Conservation (phyloP, 352 stramenopile species). For the Paralagenidium karlingii region DNA sequence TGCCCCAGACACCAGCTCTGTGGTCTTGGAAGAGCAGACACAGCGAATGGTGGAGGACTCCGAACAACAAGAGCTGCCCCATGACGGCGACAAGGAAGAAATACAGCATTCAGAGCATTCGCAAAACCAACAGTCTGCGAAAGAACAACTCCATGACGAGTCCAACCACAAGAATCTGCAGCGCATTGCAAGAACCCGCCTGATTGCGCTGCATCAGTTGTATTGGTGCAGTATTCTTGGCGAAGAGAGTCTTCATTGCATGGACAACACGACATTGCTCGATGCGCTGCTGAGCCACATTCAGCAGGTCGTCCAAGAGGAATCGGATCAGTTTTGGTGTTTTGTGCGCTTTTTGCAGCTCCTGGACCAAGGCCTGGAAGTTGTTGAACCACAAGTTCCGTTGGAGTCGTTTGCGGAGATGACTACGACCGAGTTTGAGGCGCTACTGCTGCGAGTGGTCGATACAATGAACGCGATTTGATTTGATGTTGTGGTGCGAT, state of each 20-base stretch:
- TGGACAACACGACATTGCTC: conserved; percentile 25
- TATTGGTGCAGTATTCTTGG: conserved; percentile 27
- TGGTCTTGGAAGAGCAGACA: no score
- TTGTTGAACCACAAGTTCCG: conserved; percentile 27
- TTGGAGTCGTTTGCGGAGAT: conserved; percentile 21
- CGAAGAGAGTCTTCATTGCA: conserved; percentile 13
- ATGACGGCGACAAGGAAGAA: conserved; percentile 4
- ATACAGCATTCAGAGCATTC: background rate
- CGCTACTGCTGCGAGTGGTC: no score
- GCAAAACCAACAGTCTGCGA: background rate
- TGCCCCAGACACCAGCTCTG: no score
- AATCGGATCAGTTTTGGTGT: conserved; percentile 61
- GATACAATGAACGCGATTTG: no score
- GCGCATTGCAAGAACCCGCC: no score
- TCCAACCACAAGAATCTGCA: no score
- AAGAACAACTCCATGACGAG: conserved; percentile 1
- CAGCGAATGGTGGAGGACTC: no score
- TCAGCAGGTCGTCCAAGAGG: conserved; percentile 26
- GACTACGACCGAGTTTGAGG: conserved; percentile 35
- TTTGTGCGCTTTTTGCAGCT: conserved; percentile 41
- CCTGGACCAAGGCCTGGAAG: conserved; percentile 29
- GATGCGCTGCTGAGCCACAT: conserved; percentile 18
- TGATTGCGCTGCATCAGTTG: conserved; percentile 27
- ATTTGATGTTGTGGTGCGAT: no score
- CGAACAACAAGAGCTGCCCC: conserved; percentile 5